A percentile compares a stretch with the other conserved stretches of the same genome.
phyloP scores from a whole-genome alignment of 345 rosid species.

The Dimocarpus longan region DNA sequence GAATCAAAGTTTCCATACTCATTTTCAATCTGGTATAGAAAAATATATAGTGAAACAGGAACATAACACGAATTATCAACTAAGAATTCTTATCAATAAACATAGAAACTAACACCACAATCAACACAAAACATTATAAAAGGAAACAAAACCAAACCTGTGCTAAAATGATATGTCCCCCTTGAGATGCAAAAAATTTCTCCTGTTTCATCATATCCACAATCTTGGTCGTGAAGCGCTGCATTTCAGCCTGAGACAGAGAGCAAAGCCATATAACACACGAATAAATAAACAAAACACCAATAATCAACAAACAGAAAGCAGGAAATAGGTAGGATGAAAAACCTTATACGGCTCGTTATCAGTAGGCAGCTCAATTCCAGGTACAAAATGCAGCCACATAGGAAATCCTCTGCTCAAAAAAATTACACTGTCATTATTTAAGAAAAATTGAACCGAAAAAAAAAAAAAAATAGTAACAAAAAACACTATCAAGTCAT shows the following conservation, averaged over 20 bases:
- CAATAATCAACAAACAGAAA: neutral
- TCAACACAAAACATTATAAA: neutral
- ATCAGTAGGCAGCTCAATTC: conserved; percentile 81
- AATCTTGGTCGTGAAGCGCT: conserved; percentile 80
- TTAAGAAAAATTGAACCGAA: neutral
- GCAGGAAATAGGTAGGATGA: neutral
- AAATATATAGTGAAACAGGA: conserved; percentile 1
- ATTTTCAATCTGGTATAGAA: conserved; percentile 76
- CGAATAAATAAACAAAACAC: neutral
- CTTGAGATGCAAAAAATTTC: conserved; percentile 90
- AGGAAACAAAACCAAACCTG: conserved; percentile 52
- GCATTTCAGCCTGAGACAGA: conserved; percentile 73
- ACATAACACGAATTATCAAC: neutral
- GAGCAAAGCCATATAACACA: neutral
- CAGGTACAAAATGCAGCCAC: conserved; percentile 88
- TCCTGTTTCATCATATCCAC: conserved; percentile 90
- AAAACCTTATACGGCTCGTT: conserved; percentile 86
- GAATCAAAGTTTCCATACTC: conserved; percentile 84
- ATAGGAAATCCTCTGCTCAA: conserved; percentile 83
- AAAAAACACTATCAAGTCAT: neutral
- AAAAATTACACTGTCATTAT: neutral
- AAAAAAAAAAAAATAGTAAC: neutral
- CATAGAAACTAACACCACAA: conserved; percentile 11
- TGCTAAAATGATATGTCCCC: conserved; percentile 92
- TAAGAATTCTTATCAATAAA: neutral